These are phyloP conservation scores for Blastobotrys aristatus DNA, from an alignment of 1,139 yeast species.

Conservation along the genomic window DNA sequence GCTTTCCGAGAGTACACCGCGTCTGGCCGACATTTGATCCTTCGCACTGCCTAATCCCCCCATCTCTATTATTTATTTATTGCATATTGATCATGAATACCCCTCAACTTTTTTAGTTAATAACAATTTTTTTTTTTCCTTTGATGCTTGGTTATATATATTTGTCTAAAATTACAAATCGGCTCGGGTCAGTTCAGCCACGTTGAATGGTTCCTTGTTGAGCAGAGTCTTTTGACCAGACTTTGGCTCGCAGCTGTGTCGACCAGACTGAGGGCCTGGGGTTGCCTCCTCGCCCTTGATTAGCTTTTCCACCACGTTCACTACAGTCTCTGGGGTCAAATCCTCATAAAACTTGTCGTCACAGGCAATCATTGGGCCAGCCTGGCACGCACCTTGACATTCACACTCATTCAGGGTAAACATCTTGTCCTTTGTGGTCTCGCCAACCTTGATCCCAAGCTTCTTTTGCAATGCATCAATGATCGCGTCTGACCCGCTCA, in stretches of 20 bases:
- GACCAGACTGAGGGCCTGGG: conserved; percentile 66
- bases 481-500: conserved; percentile 75
- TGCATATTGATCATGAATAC: not conserved
- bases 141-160: too few relatives aligned
- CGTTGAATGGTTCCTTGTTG: conserved; percentile 59
- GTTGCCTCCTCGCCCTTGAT: conserved; percentile 57
- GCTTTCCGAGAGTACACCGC: conserved; percentile 5
- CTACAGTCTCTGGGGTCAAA: conserved; percentile 63
- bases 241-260: conserved; percentile 73
- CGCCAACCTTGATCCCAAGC: conserved; percentile 67
- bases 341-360: conserved; percentile 85
- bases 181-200: conserved; percentile 51
- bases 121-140: too few relatives aligned
- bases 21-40: not conserved
- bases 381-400: conserved; percentile 89
- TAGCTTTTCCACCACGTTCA: conserved; percentile 56
- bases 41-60: not conserved
- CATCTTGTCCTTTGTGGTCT: conserved; percentile 69
- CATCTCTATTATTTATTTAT: not conserved
- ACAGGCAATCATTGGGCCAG: conserved; percentile 83
- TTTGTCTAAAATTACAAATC: conserved; percentile 32
- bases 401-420: conserved; percentile 87
- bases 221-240: conserved; percentile 64
- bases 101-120: not conserved
- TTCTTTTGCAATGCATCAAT: conserved; percentile 64